Evolutionary conservation across 129 eudicot genomes (phyloP).

Genomic region (Smallanthus sonchifolius): DNA sequence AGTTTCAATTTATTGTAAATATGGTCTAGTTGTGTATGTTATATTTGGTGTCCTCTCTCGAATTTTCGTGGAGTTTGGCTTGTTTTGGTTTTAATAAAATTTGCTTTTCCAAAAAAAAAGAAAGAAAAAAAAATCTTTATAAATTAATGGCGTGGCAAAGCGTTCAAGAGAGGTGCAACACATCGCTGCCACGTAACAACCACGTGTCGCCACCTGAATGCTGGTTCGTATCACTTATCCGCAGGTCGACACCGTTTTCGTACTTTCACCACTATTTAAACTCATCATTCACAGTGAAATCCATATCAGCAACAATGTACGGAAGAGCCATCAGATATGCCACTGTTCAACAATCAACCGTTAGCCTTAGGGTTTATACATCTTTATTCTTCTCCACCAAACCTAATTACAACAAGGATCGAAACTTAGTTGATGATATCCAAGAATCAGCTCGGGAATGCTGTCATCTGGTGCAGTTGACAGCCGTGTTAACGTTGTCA

Average conservation of each 20-base stretch:
- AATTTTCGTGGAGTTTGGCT: too few species aligned
- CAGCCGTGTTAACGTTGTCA: slow-evolving; percentile 9
- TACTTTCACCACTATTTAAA: neutral
- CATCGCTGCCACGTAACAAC: neutral
- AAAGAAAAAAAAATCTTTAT: too few species aligned
- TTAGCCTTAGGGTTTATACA: neutral
- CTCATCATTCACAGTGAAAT: neutral
- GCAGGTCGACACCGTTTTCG: neutral
- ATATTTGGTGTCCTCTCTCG: too few species aligned
- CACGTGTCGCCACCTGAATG: neutral
- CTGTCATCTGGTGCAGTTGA: neutral
- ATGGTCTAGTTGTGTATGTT: too few species aligned
- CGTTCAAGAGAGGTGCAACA: neutral
- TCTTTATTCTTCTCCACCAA: neutral
- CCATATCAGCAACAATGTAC: slow-evolving; percentile 8
- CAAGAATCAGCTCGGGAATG: slow-evolving; percentile 24
- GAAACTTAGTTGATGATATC: neutral
- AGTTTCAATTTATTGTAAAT: too few species aligned
- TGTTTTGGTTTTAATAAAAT: too few species aligned
- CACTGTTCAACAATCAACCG: neutral
- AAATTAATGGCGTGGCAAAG: too few species aligned
- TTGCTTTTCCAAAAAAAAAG: too few species aligned
- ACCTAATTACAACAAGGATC: neutral
- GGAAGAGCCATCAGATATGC: slow-evolving; percentile 4
- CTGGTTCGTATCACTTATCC: neutral